Evolutionary conservation across 768 basidiomycete genomes (phyloP).

Genomic region (Heimioporus sp.): DNA sequence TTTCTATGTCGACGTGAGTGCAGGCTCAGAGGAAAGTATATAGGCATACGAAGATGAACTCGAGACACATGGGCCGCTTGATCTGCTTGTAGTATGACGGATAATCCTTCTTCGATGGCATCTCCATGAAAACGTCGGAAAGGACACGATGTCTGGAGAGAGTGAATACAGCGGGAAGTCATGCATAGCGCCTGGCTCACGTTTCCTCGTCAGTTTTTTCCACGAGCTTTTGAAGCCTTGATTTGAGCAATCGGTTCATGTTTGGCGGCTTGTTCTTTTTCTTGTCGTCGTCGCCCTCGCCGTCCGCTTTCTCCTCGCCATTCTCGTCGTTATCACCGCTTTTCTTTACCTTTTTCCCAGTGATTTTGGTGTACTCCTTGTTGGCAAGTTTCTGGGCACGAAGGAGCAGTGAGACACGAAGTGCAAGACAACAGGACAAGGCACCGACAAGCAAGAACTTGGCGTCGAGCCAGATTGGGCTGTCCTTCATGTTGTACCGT

Average conservation of each 20-base stretch:
- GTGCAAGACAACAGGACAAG: background rate
- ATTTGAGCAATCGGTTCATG: constrained; percentile 64
- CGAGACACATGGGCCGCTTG: constrained; percentile 74
- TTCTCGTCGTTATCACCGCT: constrained; percentile 38
- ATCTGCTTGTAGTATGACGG: constrained; percentile 79
- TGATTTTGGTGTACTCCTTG: constrained; percentile 46
- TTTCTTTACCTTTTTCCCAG: constrained; percentile 40
- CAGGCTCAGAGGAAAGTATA: background rate
- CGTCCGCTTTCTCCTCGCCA: constrained; percentile 40
- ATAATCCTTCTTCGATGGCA: constrained; percentile 79
- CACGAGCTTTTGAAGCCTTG: constrained; percentile 67
- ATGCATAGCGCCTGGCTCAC: constrained; percentile 41
- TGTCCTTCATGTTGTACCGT: constrained; percentile 78
- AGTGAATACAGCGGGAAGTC: constrained; percentile 1
- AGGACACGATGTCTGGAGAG: constrained; percentile 58
- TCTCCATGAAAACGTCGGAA: constrained; percentile 77
- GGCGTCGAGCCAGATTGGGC: constrained; percentile 79
- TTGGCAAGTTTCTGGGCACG: constrained; percentile 44
- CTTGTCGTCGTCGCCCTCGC: constrained; percentile 45
- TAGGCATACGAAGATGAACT: constrained; percentile 66
- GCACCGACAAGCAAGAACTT: constrained; percentile 70
- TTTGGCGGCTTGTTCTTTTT: constrained; percentile 56
- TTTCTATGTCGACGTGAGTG: constrained; percentile 49
- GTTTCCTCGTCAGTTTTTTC: constrained; percentile 63
- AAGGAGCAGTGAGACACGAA: background rate